Evolutionary conservation across 139 green algal species (phyloP).

Genomic region (Micromonas pusilla): DNA sequence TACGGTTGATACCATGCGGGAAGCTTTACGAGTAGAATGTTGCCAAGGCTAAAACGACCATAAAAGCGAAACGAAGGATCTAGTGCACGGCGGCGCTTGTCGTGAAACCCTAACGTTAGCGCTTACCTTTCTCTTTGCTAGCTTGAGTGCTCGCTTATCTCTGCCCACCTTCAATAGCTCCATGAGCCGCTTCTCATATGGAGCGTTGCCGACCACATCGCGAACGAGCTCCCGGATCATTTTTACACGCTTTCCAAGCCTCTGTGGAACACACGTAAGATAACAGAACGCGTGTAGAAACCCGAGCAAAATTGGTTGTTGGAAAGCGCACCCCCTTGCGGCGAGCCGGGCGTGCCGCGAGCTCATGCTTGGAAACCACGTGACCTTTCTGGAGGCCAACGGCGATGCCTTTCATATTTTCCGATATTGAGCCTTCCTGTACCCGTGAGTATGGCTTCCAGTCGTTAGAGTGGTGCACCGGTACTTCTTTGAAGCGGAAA

Average conservation of each 20-base stretch:
- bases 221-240: constrained; percentile 76
- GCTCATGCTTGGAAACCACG: background rate
- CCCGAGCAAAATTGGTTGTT: background rate
- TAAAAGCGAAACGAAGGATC: no score
- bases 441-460: no score
- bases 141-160: constrained; percentile 63
- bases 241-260: constrained; percentile 64
- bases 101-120: constrained; percentile 10
- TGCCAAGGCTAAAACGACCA: no score
- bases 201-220: constrained; percentile 84
- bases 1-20: no score
- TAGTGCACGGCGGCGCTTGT: no score
- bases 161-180: constrained; percentile 89
- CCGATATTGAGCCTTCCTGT: no score
- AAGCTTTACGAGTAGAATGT: no score
- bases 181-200: constrained; percentile 86
- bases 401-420: background rate
- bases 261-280: background rate
- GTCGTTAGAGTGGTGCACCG: no score
- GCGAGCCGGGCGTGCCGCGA: background rate
- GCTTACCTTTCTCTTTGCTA: constrained; percentile 76
- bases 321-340: constrained; percentile 8
- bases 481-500: no score
- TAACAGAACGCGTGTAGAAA: background rate
- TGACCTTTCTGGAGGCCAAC: constrained; percentile 21